Evolutionary conservation across 2,329 filamentous ascomycete species (phyloP).

Genomic region (Cladosporium sp.): DNA sequence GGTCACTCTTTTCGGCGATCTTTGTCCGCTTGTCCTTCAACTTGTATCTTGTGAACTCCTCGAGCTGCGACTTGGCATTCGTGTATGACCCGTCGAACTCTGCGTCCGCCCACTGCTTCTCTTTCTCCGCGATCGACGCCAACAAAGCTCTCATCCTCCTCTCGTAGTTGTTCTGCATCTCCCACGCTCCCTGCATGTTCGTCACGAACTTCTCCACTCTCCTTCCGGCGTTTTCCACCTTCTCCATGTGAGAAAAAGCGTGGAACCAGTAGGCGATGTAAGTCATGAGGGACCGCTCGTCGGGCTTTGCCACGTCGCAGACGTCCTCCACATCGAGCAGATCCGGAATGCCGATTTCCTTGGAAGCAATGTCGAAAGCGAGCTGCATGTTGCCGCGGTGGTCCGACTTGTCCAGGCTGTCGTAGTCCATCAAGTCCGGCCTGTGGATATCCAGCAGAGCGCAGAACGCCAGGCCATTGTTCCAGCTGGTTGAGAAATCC

Average conservation of each 20-base stretch:
- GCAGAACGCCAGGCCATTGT: conserved; percentile 94
- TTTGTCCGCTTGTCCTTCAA: conserved; percentile 84
- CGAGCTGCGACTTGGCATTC: conserved; percentile 84
- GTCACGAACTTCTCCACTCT: conserved; percentile 97
- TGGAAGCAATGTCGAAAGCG: conserved; percentile 91
- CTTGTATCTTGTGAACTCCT: conserved; percentile 84
- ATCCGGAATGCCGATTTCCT: conserved; percentile 95
- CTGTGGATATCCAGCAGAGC: conserved; percentile 94
- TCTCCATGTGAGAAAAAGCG: conserved; percentile 97
- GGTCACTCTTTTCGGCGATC: conserved; percentile 96
- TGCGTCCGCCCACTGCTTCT: conserved; percentile 70
- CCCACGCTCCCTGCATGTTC: conserved; percentile 99
- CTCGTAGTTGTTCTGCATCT: conserved; percentile 98
- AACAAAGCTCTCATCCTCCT: conserved; percentile 81
- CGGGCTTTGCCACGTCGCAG: conserved; percentile 90
- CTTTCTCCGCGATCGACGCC: conserved; percentile 67
- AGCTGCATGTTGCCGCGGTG: conserved; percentile 97
- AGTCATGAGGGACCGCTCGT: conserved; percentile 96
- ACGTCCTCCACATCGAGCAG: conserved; percentile 97
- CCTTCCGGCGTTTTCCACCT: conserved; percentile 93
- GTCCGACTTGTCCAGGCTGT: conserved; percentile 87
- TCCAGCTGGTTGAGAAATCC: conserved; percentile 96
- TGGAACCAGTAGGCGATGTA: conserved; percentile 99
- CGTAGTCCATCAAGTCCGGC: conserved; percentile 95
- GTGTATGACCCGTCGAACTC: conserved; percentile 87